These are phyloP conservation scores for Lojkania enalia DNA, from an alignment of 2,329 filamentous ascomycete species.

Conservation along the genomic window DNA sequence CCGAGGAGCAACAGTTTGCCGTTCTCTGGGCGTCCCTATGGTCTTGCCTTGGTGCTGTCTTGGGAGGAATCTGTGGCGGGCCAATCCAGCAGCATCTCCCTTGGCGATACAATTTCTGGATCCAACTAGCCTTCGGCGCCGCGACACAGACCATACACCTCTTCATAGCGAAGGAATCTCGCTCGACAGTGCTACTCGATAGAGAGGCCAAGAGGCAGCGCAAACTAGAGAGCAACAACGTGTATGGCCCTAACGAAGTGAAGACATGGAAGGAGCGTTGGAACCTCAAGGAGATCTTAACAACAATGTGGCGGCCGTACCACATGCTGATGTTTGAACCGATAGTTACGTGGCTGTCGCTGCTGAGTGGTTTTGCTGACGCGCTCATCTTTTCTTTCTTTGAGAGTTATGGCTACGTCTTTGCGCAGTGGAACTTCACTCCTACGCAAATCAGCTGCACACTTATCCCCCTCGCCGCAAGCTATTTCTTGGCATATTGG, in stretches of 20 bases:
- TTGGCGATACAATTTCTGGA: constrained; percentile 82
- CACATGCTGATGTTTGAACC: constrained; percentile 60
- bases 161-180: constrained; percentile 73
- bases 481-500: constrained; percentile 66
- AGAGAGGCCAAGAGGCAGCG: constrained; percentile 74
- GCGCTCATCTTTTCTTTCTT: constrained; percentile 78
- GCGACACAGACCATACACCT: constrained; percentile 69
- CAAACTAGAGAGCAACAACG: constrained; percentile 52
- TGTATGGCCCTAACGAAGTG: constrained; percentile 73
- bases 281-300: constrained; percentile 5
- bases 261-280: constrained; percentile 12
- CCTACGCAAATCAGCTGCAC: constrained; percentile 61
- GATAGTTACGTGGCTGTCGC: constrained; percentile 70
- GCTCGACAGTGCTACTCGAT: constrained; percentile 75
- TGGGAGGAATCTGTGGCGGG: constrained; percentile 79
- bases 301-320: constrained; percentile 5
- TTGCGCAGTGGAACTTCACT: constrained; percentile 66
- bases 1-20: constrained; percentile 66
- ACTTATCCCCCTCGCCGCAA: constrained; percentile 57
- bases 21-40: constrained; percentile 64
- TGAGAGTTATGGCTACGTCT: constrained; percentile 69
- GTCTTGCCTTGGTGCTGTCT: constrained; percentile 56
- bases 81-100: constrained; percentile 68
- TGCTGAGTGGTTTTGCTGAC: constrained; percentile 74
- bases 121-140: constrained; percentile 77